Percentiles rank a stretch among this genome's conserved stretches.
Conservation (phyloP, 345 rosid genomes). For the Dimocarpus longan region DNA sequence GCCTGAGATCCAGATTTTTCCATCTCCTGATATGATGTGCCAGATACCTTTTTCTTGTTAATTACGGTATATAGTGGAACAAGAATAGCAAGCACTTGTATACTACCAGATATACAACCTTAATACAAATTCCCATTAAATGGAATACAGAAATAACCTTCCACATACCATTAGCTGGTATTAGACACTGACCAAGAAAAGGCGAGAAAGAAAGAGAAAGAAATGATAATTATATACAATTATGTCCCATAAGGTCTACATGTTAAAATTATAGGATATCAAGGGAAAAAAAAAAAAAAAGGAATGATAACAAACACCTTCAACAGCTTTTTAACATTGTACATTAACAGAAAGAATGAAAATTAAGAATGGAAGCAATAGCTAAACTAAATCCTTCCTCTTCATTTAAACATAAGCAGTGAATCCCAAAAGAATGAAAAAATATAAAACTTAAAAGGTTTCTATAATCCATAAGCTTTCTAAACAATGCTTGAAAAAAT, state of each 20-base stretch:
- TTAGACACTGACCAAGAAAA: not conserved
- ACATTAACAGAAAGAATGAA: not conserved
- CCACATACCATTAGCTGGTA: not conserved
- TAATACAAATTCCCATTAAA: not conserved
- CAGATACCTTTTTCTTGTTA: slow-evolving; percentile 20
- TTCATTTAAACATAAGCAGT: not conserved
- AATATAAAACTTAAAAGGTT: not conserved
- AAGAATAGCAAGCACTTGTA: not conserved
- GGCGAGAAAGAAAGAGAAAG: too few species aligned
- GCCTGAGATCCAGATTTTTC: slow-evolving; percentile 60
- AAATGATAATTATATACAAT: not conserved
- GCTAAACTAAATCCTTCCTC: slow-evolving; percentile 12
- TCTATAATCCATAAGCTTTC: not conserved
- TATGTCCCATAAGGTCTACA: not conserved
- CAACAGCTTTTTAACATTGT: not conserved
- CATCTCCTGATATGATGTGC: slow-evolving; percentile 63
- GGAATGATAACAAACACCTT: not conserved
- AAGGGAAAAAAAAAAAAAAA: not conserved
- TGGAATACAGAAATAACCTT: not conserved
- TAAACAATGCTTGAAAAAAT: not conserved
- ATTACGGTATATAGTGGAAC: not conserved
- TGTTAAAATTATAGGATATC: not conserved
- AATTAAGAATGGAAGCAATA: not conserved
- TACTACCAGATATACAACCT: not conserved
- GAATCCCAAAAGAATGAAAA: slow-evolving; percentile 8